Conservation (phyloP, 352 stramenopile species). For the Pythium sukuiense region DNA sequence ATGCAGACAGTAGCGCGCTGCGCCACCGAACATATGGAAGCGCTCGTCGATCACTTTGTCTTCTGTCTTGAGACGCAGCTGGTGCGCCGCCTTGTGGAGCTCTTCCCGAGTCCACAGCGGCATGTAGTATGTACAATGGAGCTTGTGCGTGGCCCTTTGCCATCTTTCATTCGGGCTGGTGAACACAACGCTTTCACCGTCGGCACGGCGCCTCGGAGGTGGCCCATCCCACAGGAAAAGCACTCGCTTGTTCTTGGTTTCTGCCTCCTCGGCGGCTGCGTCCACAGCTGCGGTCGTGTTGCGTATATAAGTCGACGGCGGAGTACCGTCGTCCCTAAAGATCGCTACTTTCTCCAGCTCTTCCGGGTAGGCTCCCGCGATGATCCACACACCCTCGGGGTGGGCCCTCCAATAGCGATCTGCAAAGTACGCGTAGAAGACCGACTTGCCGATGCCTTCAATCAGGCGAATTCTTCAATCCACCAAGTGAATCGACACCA, state of each 20-base stretch:
- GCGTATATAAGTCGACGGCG: no score
- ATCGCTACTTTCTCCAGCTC: no score
- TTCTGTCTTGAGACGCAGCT: background rate
- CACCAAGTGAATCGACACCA: no score
- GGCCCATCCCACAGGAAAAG: background rate
- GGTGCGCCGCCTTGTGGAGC: background rate
- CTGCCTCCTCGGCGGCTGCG: background rate
- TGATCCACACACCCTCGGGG: background rate
- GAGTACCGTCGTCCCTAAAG: no score
- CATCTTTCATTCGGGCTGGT: background rate
- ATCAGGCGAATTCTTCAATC: no score
- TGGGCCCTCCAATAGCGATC: background rate
- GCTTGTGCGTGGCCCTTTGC: background rate
- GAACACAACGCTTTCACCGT: background rate
- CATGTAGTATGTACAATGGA: background rate
- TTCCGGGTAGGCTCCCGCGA: background rate
- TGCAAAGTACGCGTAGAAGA: background rate
- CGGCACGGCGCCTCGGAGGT: no score
- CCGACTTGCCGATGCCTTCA: background rate
- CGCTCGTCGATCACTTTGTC: background rate
- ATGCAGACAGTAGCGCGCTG: background rate
- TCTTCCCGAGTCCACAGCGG: background rate
- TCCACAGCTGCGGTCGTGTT: no score
- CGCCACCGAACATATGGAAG: background rate
- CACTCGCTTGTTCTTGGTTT: background rate